These are phyloP conservation scores for Penicillium goetzii DNA, from an alignment of 495 filamentous ascomycete species.

Conservation along the genomic window DNA sequence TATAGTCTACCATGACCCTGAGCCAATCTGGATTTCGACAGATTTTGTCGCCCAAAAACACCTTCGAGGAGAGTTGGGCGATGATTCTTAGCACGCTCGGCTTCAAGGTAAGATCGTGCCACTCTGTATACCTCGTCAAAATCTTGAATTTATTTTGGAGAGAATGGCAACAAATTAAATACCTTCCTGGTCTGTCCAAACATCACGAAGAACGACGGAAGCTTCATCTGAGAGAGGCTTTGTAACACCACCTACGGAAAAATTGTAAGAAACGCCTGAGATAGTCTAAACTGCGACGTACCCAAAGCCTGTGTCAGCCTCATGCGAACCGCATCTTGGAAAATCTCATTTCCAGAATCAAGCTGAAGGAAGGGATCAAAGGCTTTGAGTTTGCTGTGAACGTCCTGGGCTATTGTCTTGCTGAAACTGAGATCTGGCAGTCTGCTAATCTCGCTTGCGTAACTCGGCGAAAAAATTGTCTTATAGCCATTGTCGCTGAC, in stretches of 20 bases:
- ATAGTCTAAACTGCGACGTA: background rate
- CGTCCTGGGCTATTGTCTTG: background rate
- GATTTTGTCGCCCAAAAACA: too few species aligned
- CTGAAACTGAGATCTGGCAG: constrained; percentile 18
- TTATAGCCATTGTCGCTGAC: constrained; percentile 21
- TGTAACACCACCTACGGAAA: constrained; percentile 11
- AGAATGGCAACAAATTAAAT: background rate
- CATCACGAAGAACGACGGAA: background rate
- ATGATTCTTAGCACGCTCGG: constrained; percentile 38
- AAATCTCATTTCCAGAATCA: constrained; percentile 4
- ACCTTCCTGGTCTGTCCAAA: constrained; percentile 23
- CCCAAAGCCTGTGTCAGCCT: constrained; percentile 27
- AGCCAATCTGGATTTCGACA: background rate
- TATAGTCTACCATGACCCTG: background rate
- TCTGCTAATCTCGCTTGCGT: constrained; percentile 28
- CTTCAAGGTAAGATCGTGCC: constrained; percentile 36
- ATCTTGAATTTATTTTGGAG: background rate
- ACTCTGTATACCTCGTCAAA: constrained; percentile 21
- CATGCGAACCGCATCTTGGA: constrained; percentile 23
- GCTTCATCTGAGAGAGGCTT: constrained; percentile 23
- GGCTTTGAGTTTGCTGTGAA: constrained; percentile 35
- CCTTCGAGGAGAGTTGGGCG: constrained; percentile 21
- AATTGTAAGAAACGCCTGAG: background rate
- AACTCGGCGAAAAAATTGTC: constrained; percentile 23
- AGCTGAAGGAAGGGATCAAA: constrained; percentile 42